Percentiles rank a stretch among this genome's conserved stretches.
phyloP scores from a whole-genome alignment of 2,329 filamentous ascomycete species.

The Fusarium sp. region DNA sequence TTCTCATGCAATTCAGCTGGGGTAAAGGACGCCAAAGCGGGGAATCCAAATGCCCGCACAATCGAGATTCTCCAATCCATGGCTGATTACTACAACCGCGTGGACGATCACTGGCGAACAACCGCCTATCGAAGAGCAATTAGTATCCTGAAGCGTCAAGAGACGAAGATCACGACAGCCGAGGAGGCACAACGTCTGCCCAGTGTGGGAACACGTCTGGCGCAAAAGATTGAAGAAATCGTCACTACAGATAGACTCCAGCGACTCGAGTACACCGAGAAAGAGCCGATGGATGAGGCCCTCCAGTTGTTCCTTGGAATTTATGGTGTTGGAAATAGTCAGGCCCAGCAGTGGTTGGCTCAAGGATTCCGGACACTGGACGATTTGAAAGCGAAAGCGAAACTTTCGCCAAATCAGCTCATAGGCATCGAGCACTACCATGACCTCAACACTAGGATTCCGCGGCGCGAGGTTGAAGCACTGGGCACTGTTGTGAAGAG shows the following conservation, averaged over 20 bases:
- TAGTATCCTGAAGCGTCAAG: conserved; percentile 75
- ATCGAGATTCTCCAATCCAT: conserved; percentile 84
- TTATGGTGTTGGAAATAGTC: conserved; percentile 79
- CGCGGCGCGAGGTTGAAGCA: conserved; percentile 77
- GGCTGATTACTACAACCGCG: conserved; percentile 79
- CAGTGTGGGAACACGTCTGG: conserved; percentile 78
- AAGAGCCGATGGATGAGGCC: conserved; percentile 73
- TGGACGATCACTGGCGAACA: conserved; percentile 82
- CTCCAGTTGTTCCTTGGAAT: conserved; percentile 80
- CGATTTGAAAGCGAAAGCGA: conserved; percentile 72
- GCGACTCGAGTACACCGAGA: conserved; percentile 76
- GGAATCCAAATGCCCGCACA: conserved; percentile 79
- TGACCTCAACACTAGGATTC: conserved; percentile 84
- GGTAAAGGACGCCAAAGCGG: conserved; percentile 55
- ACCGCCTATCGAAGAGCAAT: conserved; percentile 83
- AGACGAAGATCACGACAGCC: conserved; percentile 72
- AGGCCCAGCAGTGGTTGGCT: conserved; percentile 81
- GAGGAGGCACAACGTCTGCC: conserved; percentile 76
- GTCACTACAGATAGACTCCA: conserved; percentile 78
- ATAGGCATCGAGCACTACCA: conserved; percentile 84
- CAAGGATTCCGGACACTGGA: conserved; percentile 80
- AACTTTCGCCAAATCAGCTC: conserved; percentile 76
- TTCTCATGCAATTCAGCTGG: conserved; percentile 69
- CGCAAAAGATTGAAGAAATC: conserved; percentile 91
- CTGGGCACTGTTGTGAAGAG: conserved; percentile 74